phyloP scores from a whole-genome alignment of 305 asterid species.

The Rubia peregrina region DNA sequence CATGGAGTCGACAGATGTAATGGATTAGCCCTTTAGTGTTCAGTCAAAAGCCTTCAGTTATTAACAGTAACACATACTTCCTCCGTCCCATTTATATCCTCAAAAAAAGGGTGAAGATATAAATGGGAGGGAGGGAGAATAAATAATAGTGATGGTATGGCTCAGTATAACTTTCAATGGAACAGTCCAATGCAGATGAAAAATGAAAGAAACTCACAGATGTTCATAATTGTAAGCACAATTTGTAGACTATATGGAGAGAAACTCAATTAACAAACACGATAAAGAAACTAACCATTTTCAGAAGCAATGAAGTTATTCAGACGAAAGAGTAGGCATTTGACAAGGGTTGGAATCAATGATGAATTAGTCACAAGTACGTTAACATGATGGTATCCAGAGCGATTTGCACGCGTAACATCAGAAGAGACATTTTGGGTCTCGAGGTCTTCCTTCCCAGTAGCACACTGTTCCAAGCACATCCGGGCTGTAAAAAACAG shows the following conservation, averaged over 20 bases:
- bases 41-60: too few species aligned
- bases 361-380: constrained; percentile 86
- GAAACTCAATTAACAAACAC: background rate
- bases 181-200: background rate
- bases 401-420: constrained; percentile 17
- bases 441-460: constrained; percentile 30
- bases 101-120: too few species aligned
- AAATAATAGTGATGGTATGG: background rate
- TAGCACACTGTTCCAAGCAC: constrained; percentile 80
- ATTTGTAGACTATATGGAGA: background rate
- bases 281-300: constrained; percentile 52
- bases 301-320: constrained; percentile 47
- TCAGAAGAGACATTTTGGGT: constrained; percentile 27
- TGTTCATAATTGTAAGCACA: background rate
- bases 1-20: too few species aligned
- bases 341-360: constrained; percentile 86
- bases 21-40: too few species aligned
- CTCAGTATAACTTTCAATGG: background rate
- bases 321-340: constrained; percentile 77
- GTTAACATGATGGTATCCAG: constrained; percentile 51
- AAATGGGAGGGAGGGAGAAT: too few species aligned
- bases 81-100: too few species aligned
- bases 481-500: constrained; percentile 48
- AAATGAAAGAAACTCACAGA: background rate
- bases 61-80: too few species aligned